phyloP scores from a whole-genome alignment of 23 red algal species.

The Agarophyton chilense region DNA sequence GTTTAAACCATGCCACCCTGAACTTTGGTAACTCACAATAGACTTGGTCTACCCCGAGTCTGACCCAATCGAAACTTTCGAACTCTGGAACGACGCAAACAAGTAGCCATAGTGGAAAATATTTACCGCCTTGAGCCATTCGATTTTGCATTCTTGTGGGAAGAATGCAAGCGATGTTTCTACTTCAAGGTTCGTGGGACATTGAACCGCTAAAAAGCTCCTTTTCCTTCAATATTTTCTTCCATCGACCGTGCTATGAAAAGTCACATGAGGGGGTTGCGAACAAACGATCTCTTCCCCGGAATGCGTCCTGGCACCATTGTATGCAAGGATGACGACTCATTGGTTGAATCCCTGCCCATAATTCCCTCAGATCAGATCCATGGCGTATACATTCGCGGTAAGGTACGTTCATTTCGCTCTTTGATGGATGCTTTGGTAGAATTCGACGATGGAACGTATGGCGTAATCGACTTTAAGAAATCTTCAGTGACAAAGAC shows the following conservation, averaged over 20 bases:
- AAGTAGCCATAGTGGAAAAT: not conserved
- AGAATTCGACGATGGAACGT: constrained; percentile 73
- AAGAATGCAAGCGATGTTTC: constrained; percentile 88
- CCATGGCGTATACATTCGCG: constrained; percentile 65
- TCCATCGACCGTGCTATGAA: constrained; percentile 88
- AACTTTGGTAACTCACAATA: not conserved
- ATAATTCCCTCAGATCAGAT: constrained; percentile 48
- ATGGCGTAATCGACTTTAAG: constrained; percentile 91
- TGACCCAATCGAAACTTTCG: not conserved
- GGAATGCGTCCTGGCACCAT: constrained; percentile 65
- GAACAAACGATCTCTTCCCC: constrained; percentile 64
- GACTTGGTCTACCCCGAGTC: not conserved
- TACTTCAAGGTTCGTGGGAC: constrained; percentile 63
- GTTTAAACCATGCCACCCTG: not conserved
- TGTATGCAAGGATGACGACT: constrained; percentile 73
- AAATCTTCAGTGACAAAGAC: constrained; percentile 54
- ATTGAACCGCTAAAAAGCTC: constrained; percentile 56
- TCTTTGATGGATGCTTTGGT: constrained; percentile 90
- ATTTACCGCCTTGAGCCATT: constrained; percentile 56
- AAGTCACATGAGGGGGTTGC: constrained; percentile 70
- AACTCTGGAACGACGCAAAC: constrained; percentile 3
- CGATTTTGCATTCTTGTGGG: constrained; percentile 67
- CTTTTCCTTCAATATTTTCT: constrained; percentile 82
- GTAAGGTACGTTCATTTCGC: constrained; percentile 62
- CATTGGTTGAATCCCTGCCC: constrained; percentile 74